Percentiles rank a stretch among this genome's conserved stretches.
Conservation (phyloP, 768 basidiomycete genomes). For the Clavaria fumosa region DNA sequence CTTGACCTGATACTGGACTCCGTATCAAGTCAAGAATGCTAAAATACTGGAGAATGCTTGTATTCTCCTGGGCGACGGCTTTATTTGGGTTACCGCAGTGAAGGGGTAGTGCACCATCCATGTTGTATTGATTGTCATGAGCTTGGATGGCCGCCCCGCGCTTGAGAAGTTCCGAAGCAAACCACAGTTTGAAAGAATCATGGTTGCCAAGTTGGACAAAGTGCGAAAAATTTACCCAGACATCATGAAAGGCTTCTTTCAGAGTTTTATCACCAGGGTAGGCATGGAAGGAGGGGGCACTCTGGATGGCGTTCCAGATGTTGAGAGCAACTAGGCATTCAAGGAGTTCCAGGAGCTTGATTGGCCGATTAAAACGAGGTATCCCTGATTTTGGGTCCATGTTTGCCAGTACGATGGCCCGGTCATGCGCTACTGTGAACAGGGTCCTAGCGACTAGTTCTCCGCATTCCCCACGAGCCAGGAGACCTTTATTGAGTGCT, state of each 20-base stretch:
- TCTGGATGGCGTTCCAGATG: conserved; percentile 2
- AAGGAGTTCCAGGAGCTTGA: neutral
- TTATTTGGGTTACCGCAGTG: conserved; percentile 1
- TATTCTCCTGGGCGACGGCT: neutral
- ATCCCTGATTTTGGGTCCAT: neutral
- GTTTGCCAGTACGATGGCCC: conserved; percentile 1
- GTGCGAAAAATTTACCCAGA: conserved; percentile 4
- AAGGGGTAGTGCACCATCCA: conserved; percentile 2
- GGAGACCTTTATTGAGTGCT: conserved; percentile 2
- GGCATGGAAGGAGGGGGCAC: conserved; percentile 1
- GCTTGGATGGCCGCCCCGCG: conserved; percentile 2
- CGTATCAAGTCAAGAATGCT: neutral
- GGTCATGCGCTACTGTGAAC: conserved; percentile 1
- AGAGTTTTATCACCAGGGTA: conserved; percentile 2
- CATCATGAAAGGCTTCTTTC: conserved; percentile 1
- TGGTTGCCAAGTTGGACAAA: conserved; percentile 5
- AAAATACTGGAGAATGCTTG: neutral
- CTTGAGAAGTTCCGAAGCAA: conserved; percentile 3
- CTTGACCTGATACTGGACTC: conserved; percentile 1
- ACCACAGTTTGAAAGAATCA: conserved; percentile 1
- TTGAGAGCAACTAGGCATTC: neutral
- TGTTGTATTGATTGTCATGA: conserved; percentile 2
- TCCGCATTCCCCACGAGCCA: conserved; percentile 5
- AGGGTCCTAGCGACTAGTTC: conserved; percentile 2
- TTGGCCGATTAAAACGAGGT: neutral